These are phyloP conservation scores for Tolypocladium inflatum DNA, from an alignment of 2,329 filamentous ascomycete species.

Conservation along the genomic window DNA sequence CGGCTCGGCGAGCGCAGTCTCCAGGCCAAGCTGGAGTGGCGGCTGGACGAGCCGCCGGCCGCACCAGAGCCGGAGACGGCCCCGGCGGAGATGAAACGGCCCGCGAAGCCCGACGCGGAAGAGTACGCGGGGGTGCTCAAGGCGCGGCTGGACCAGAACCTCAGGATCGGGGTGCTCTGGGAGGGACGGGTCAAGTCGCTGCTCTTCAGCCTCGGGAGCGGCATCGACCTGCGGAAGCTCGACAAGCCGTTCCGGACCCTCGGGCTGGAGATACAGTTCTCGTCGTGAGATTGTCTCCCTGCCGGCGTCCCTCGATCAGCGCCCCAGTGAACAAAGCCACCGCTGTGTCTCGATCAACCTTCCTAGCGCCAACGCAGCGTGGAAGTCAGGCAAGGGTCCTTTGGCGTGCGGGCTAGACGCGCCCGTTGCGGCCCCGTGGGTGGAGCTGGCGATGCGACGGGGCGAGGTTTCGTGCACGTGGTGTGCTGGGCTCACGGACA, in stretches of 20 bases:
- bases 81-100: conserved; percentile 3
- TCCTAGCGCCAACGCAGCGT: background rate
- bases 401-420: background rate
- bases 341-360: background rate
- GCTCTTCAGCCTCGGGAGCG: conserved; percentile 82
- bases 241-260: conserved; percentile 71
- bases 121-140: conserved; percentile 83
- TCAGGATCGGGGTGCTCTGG: conserved; percentile 81
- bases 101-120: conserved; percentile 35
- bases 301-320: background rate
- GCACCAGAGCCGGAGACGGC: conserved; percentile 19
- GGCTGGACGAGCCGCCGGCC: conserved; percentile 30
- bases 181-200: conserved; percentile 88
- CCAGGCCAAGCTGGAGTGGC: conserved; percentile 43
- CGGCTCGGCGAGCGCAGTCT: conserved; percentile 29
- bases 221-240: conserved; percentile 66
- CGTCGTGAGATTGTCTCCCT: conserved; percentile 48
- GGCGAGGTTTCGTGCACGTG: background rate
- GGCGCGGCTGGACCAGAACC: conserved; percentile 78
- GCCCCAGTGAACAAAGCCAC: background rate
- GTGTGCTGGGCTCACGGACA: background rate
- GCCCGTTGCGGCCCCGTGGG: background rate
- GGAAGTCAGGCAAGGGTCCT: background rate
- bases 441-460: background rate
- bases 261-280: conserved; percentile 75